These are phyloP conservation scores for Ophidiomyces ophidiicola DNA, from an alignment of 2,329 filamentous ascomycete species.

Conservation along the genomic window DNA sequence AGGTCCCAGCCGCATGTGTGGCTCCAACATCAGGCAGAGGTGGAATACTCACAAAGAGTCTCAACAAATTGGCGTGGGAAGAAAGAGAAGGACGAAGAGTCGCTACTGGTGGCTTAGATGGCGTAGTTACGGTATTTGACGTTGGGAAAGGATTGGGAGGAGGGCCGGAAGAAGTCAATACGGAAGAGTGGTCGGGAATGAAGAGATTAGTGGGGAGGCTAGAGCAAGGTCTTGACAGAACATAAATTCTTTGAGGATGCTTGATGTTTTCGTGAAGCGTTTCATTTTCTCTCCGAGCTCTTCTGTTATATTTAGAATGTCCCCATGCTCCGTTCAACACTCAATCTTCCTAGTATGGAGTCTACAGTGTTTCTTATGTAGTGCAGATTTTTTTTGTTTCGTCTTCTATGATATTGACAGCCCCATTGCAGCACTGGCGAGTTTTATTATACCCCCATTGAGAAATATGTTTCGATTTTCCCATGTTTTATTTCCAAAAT, in stretches of 20 bases:
- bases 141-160: slow-evolving; percentile 61
- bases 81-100: slow-evolving; percentile 72
- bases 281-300: neutral
- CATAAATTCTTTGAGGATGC: slow-evolving; percentile 13
- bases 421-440: too few relatives aligned
- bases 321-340: too few relatives aligned
- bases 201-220: slow-evolving; percentile 75
- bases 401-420: too few relatives aligned
- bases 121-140: slow-evolving; percentile 83
- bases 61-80: slow-evolving; percentile 95
- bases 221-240: slow-evolving; percentile 41
- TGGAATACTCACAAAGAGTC: slow-evolving; percentile 64
- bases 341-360: too few relatives aligned
- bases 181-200: slow-evolving; percentile 84
- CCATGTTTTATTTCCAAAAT: neutral
- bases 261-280: neutral
- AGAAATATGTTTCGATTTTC: neutral
- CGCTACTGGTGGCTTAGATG: slow-evolving; percentile 84
- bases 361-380: too few relatives aligned
- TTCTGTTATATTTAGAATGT: neutral
- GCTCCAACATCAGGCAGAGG: slow-evolving; percentile 52
- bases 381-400: too few relatives aligned
- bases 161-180: slow-evolving; percentile 68
- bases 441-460: slow-evolving; percentile 4
- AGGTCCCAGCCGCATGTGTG: slow-evolving; percentile 76